Conservation (phyloP, 2,329 filamentous ascomycete species). For the Fusarium lyarnte region DNA sequence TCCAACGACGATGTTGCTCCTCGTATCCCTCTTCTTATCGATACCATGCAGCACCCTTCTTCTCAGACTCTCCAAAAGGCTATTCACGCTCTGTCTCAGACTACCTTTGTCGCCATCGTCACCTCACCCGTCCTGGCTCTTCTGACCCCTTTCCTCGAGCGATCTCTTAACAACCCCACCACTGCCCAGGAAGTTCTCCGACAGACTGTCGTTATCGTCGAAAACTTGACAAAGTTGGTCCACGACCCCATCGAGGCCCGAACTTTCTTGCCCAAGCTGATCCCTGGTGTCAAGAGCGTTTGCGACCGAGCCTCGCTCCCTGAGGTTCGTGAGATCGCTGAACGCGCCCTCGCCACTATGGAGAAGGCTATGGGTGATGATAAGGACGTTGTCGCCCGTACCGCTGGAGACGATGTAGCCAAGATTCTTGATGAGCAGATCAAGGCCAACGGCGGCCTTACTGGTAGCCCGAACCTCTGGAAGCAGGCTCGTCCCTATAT, state of each 20-base stretch:
- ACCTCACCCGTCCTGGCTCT: slow-evolving; percentile 95
- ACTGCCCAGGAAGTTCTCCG: slow-evolving; percentile 94
- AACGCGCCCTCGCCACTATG: slow-evolving; percentile 85
- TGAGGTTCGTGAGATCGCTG: slow-evolving; percentile 91
- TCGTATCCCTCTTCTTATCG: slow-evolving; percentile 89
- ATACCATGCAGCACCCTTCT: slow-evolving; percentile 94
- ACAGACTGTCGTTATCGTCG: slow-evolving; percentile 94
- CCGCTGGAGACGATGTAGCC: slow-evolving; percentile 76
- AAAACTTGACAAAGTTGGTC: slow-evolving; percentile 98
- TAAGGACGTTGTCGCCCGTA: slow-evolving; percentile 72
- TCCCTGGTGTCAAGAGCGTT: slow-evolving; percentile 91
- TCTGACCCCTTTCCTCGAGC: slow-evolving; percentile 92
- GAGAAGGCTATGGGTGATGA: slow-evolving; percentile 89
- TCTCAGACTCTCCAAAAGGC: slow-evolving; percentile 90
- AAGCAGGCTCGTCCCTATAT: slow-evolving; percentile 78
- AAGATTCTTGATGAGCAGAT: slow-evolving; percentile 80
- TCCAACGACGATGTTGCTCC: slow-evolving; percentile 97
- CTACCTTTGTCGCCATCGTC: slow-evolving; percentile 97
- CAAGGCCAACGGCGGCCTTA: slow-evolving; percentile 72
- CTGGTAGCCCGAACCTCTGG: slow-evolving; percentile 70
- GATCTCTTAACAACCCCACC: slow-evolving; percentile 88
- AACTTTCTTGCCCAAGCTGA: slow-evolving; percentile 92
- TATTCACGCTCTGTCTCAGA: slow-evolving; percentile 95
- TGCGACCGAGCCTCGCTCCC: slow-evolving; percentile 89
- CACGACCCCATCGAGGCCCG: slow-evolving; percentile 94